These are phyloP conservation scores for Brassica nigra DNA, from an alignment of 345 rosid species.

Conservation along the genomic window DNA sequence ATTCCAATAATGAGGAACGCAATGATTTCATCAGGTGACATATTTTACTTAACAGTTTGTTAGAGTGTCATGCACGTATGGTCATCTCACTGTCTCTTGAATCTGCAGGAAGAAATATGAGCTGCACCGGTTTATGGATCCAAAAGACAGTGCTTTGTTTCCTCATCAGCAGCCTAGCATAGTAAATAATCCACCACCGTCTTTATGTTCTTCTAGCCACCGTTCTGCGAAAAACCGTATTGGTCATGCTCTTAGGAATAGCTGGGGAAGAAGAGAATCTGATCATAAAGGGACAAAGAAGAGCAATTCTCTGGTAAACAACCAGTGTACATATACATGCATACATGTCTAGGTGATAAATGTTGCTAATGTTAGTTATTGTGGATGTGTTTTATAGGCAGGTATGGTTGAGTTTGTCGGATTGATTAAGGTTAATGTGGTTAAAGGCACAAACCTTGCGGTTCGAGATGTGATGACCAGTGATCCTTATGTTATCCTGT, in stretches of 20 bases:
- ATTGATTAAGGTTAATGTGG: slow-evolving; percentile 89
- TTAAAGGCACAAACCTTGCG: slow-evolving; percentile 91
- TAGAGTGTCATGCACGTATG: neutral
- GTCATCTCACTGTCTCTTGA: slow-evolving; percentile 12
- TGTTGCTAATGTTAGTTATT: slow-evolving; percentile 11
- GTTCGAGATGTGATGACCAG: slow-evolving; percentile 87
- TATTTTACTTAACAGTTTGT: neutral
- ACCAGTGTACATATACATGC: neutral
- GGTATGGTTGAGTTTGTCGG: slow-evolving; percentile 98
- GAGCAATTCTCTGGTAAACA: slow-evolving; percentile 66
- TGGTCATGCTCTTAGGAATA: slow-evolving; percentile 79
- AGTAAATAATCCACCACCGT: slow-evolving; percentile 33
- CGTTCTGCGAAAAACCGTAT: slow-evolving; percentile 58
- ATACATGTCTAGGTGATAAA: slow-evolving; percentile 3
- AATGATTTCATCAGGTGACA: slow-evolving; percentile 74
- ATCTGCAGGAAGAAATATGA: slow-evolving; percentile 80
- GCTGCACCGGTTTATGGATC: slow-evolving; percentile 57
- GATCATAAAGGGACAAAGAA: slow-evolving; percentile 67
- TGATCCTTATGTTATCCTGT: slow-evolving; percentile 89
- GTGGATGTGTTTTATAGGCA: slow-evolving; percentile 58
- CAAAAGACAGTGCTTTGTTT: slow-evolving; percentile 45
- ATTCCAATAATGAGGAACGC: slow-evolving; percentile 78
- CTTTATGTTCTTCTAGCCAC: slow-evolving; percentile 36
- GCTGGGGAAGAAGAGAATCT: slow-evolving; percentile 81
- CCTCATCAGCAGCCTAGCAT: slow-evolving; percentile 43